These are phyloP conservation scores for Magnusiomyces tetraspermus DNA, from an alignment of 1,139 yeast species.

Conservation along the genomic window DNA sequence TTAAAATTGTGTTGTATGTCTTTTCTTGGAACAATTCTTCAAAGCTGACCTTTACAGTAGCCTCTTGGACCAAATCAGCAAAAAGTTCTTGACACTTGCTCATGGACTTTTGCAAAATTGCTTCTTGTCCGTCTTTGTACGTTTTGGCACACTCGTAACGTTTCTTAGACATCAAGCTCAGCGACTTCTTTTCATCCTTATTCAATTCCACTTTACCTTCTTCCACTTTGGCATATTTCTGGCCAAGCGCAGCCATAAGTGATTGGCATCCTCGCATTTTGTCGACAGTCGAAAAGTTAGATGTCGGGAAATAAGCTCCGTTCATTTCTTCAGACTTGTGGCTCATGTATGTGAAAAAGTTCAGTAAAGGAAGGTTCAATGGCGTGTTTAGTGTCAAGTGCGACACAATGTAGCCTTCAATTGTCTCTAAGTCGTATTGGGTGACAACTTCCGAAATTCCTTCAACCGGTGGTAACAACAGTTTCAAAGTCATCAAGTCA, in stretches of 20 bases:
- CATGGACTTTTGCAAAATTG: slow-evolving; percentile 1
- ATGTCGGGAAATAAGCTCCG: background rate
- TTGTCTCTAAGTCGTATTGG: background rate
- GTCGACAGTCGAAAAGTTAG: background rate
- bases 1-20: background rate
- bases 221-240: background rate
- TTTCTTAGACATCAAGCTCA: background rate
- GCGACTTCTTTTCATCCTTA: background rate
- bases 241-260: background rate
- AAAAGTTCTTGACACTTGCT: background rate
- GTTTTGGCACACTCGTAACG: background rate
- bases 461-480: slow-evolving; percentile 9
- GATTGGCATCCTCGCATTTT: background rate
- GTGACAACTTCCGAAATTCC: slow-evolving; percentile 4
- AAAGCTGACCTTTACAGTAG: background rate
- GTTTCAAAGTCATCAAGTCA: slow-evolving; percentile 52
- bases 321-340: background rate
- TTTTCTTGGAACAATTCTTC: background rate
- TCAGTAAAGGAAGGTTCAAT: background rate
- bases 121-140: background rate
- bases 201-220: background rate
- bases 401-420: background rate
- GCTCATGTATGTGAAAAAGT: background rate
- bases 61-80: background rate
- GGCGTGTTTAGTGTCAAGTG: background rate